Evolutionary conservation across 2,329 filamentous ascomycete species (phyloP), one percentile per base, ranked within the genome.

Genomic region (Hypoxylon sp.): DNA sequence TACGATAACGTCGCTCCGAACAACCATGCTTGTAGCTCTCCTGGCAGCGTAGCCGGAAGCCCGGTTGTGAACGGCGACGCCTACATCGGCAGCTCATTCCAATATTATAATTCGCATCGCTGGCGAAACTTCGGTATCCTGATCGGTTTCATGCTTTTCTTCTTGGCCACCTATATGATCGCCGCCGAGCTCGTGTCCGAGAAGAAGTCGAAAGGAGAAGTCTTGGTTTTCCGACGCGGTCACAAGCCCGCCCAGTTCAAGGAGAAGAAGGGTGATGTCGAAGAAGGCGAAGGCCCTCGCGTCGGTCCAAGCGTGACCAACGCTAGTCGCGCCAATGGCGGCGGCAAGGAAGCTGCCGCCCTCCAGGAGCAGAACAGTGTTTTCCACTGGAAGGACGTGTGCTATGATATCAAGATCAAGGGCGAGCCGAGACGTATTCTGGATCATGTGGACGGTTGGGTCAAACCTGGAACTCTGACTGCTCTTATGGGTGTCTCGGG

Each of bases 401-500:
- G 90, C 80, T 97, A 87, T 73, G 85, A 89, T 64, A 82, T 89
- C 77, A 90, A 92, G 77, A 93, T 97, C 80, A 96, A 96, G 82
- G 83, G 83, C 12, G 88, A 95, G 72, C 80, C 84, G 1, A 87
- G 93, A 14, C 88, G 90, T 44, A 91, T 97, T 72, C 82, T 97
- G 63, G 90, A 97, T 72, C 83, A 96, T 67, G 92, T 97, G 11
- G 91, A 96, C 74, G 94, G 94, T 33, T 97, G 93, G 92, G 93
- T 97, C 64, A 96, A 96, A 79, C 94, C 94, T 2, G 94, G 94
- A 64, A 97, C 93, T 14, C 78, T 97, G 56, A 97, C 93, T 11
- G 93, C 93, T 38, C 83, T 97, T 2, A 97, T 97, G 93, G 92
- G 93, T 80, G 92, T 94, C 6, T 93, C 91, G 30, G 93, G 94